Evolutionary conservation across 208 protist species (phyloP), one percentile per base, ranked within the genome.

Genomic region (Trypanosomatidae sp.): DNA sequence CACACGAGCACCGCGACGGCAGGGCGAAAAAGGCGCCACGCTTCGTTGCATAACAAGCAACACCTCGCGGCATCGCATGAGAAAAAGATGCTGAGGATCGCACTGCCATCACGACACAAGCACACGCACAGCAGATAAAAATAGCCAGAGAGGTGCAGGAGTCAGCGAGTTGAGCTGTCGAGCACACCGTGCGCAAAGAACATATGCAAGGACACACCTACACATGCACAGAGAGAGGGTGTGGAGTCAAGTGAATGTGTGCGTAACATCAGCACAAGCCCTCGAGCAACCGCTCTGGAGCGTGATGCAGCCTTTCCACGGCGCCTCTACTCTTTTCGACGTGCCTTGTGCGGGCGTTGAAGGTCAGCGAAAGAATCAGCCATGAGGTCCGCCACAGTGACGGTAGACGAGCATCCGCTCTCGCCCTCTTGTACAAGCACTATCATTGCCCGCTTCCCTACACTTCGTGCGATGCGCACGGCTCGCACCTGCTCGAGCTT

Each of bases 391-490:
- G 65, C 44, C 30, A 69, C 65, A 12, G 65, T 58, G 7, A 69
- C 43, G 17, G 65, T 56, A 7, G 13, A 22, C 7, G 44, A 15
- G 44, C 41, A 47, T 49, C 13, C 59, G 30, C 12, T n/a, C 5
- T 28, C 74, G n/a, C 52, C 74, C 10, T 62, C 64, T 7, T 50
- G 52, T 0, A 67, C n/a, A 13, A 49, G 12, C 69, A 80, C 75
- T 69, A 66, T 1, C 36, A 83, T 64, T 19, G 89, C 84, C 22
- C 60, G 62, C 72, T 94, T 94, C 7, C 84, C 80, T 30, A 94
- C 89, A 52, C 85, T 89, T 25, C 71, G 74, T 6, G 89, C 84
- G 13, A 91, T 81, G 17, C 89, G 84, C 28, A 39, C 53, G 0
- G 87, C 85, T 9, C 81, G 82, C 41, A 83, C 66, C 43, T 66